Percentiles rank a stretch among this genome's conserved stretches.
Evolutionary conservation across 345 rosid species (phyloP).

Genomic region (Pistacia atlantica): DNA sequence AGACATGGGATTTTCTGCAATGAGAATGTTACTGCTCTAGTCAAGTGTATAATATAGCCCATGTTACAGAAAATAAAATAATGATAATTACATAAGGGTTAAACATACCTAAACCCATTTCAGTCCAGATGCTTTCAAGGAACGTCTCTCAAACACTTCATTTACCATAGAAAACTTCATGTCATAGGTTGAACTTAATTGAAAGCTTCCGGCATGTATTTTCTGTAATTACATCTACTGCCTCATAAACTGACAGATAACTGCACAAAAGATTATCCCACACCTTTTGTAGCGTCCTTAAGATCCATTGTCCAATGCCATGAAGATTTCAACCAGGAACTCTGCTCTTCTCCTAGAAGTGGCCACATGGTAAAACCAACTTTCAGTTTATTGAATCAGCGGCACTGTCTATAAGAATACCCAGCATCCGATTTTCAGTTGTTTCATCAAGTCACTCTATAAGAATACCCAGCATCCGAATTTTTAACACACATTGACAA

Average conservation of each 20-base stretch:
- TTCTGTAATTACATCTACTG: not conserved
- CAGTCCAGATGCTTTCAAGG: not conserved
- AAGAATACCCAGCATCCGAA: not conserved
- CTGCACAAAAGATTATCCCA: not conserved
- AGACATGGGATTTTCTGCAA: not conserved
- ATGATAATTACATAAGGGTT: not conserved
- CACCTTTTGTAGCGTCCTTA: not conserved
- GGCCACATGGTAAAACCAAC: not conserved
- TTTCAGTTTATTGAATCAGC: not conserved
- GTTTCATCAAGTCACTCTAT: not conserved
- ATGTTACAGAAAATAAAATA: not conserved
- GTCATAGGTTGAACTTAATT: not conserved
- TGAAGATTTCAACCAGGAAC: not conserved
- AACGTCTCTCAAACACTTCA: not conserved
- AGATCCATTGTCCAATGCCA: not conserved
- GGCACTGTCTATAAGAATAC: not conserved
- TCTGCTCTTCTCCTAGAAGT: not conserved
- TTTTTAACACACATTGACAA: not conserved
- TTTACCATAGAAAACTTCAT: not conserved
- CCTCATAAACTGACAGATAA: not conserved
- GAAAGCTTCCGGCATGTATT: slow-evolving; percentile 1
- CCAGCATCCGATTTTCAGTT: not conserved
- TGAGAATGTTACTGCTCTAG: not conserved
- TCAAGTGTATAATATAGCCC: not conserved
- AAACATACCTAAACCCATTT: not conserved